phyloP scores from a whole-genome alignment of 2,329 filamentous ascomycete species.

The Cercospora sojina region DNA sequence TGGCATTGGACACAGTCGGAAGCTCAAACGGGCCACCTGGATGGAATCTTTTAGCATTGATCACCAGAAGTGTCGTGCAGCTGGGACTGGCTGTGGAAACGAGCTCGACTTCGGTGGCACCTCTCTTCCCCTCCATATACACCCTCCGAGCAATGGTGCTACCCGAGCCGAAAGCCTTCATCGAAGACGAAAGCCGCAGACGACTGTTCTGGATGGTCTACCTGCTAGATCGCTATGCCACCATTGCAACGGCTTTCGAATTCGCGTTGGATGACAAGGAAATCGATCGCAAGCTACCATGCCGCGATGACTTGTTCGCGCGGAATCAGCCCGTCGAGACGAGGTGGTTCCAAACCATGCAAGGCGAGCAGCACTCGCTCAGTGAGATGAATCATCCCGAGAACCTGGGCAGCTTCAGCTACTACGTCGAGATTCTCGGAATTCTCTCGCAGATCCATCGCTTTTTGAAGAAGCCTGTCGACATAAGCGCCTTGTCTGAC shows the following conservation, averaged over 20 bases:
- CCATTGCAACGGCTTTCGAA: slow-evolving; percentile 86
- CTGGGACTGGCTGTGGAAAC: slow-evolving; percentile 80
- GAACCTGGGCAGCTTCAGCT: slow-evolving; percentile 82
- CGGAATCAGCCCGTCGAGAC: slow-evolving; percentile 84
- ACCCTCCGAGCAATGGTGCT: slow-evolving; percentile 82
- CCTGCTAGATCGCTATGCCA: slow-evolving; percentile 83
- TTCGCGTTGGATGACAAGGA: slow-evolving; percentile 87
- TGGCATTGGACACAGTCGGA: slow-evolving; percentile 80
- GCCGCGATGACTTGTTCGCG: slow-evolving; percentile 80
- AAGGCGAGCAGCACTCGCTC: slow-evolving; percentile 51
- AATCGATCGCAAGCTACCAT: slow-evolving; percentile 82
- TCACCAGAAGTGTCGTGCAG: slow-evolving; percentile 85
- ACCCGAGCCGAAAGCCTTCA: slow-evolving; percentile 78
- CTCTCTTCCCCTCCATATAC: slow-evolving; percentile 81
- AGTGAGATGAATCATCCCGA: slow-evolving; percentile 63
- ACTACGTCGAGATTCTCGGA: slow-evolving; percentile 85
- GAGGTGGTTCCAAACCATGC: slow-evolving; percentile 68
- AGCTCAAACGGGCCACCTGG: slow-evolving; percentile 86
- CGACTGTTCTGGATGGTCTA: slow-evolving; percentile 95
- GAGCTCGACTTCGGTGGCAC: slow-evolving; percentile 74
- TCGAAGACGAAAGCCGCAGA: slow-evolving; percentile 83
- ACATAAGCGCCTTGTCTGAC: slow-evolving; percentile 79
- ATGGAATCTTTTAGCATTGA: slow-evolving; percentile 87
- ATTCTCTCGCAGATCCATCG: slow-evolving; percentile 85
- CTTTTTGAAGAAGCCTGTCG: slow-evolving; percentile 84